A percentile compares a stretch with the other conserved stretches of the same genome.
Conservation (phyloP, 331 rosid species). For the Erythrophleum ivorense region DNA sequence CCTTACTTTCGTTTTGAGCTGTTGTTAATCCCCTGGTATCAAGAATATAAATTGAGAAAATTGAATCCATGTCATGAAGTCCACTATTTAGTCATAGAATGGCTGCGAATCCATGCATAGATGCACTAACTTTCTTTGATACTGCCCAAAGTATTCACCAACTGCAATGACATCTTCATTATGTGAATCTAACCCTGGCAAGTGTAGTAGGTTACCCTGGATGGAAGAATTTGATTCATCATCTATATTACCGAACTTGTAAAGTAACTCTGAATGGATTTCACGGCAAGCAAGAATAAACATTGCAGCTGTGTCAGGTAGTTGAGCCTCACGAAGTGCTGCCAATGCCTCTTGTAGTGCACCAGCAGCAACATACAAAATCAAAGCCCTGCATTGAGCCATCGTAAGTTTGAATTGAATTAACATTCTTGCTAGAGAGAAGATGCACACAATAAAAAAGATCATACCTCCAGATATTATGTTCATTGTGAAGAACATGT, state of each 20-base stretch:
- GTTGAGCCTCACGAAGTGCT: slow-evolving; percentile 88
- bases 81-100: slow-evolving; percentile 55
- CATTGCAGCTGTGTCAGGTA: slow-evolving; percentile 95
- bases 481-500: slow-evolving; percentile 68
- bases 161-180: slow-evolving; percentile 85
- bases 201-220: slow-evolving; percentile 49
- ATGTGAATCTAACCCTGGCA: slow-evolving; percentile 76
- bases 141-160: slow-evolving; percentile 83
- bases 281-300: slow-evolving; percentile 92
- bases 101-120: slow-evolving; percentile 93
- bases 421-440: slow-evolving; percentile 10
- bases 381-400: slow-evolving; percentile 76
- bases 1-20: neutral
- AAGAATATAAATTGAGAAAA: slow-evolving; percentile 27
- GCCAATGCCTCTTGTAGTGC: slow-evolving; percentile 95
- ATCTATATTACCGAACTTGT: slow-evolving; percentile 51
- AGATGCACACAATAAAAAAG: slow-evolving; percentile 7
- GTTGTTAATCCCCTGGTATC: slow-evolving; percentile 21
- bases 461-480: slow-evolving; percentile 88
- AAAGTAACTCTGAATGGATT: slow-evolving; percentile 63
- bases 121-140: slow-evolving; percentile 88
- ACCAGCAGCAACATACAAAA: slow-evolving; percentile 92
- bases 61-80: slow-evolving; percentile 13
- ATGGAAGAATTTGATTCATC: slow-evolving; percentile 61
- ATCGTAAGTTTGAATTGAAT: slow-evolving; percentile 35